Evolutionary conservation across 441 rosid genomes (phyloP), one percentile per base, ranked within the genome.

Genomic region (Arabidopsis lyrata): DNA sequence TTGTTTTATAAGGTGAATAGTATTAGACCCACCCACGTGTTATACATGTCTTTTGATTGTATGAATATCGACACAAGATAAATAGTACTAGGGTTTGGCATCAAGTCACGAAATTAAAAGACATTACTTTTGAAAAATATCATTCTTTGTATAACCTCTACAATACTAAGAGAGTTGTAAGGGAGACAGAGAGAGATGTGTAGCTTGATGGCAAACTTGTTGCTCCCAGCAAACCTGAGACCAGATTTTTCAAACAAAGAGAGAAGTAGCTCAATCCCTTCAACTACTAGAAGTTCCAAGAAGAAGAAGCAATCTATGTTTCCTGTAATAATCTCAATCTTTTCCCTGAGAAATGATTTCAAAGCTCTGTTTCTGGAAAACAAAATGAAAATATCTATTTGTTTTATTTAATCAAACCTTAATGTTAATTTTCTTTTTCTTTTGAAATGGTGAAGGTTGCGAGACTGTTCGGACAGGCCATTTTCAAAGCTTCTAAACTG

Each of bases 391-490:
- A 24, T 24, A 0, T 24, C 27, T 24, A 24, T 24, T 24, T 24
- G 27, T 24, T 24, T 24, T 24, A 24, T 24, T 22, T 24, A 24
- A 24, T 24, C 27, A 24, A 24, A 24, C 27, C 27, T 24, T 24
- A 24, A 24, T 24, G 27, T 24, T 24, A 24, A 0, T 5, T 35
- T 2, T 9, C 1, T 3, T 57, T 2, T 57, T 5, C 14, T 63
- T 61, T 76, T 16, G 32, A 10, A 11, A 32, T 70, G 79, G 48
- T 44, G 44, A 78, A 91, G 96, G 87, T 84, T 63, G 95, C 95
- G 49, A 90, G 98, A 67, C 78, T 90, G 65, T 95, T 95, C 70
- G 99, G 99, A 81, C 93, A 95, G 8, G 87, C 97, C 0, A 88
- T 92, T 32, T 95, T 95, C 72, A 93, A 95, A 75, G 86, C 97